Conservation (phyloP, 192 early-diverging fungal genomes). For the Cetraspora pellucida region DNA sequence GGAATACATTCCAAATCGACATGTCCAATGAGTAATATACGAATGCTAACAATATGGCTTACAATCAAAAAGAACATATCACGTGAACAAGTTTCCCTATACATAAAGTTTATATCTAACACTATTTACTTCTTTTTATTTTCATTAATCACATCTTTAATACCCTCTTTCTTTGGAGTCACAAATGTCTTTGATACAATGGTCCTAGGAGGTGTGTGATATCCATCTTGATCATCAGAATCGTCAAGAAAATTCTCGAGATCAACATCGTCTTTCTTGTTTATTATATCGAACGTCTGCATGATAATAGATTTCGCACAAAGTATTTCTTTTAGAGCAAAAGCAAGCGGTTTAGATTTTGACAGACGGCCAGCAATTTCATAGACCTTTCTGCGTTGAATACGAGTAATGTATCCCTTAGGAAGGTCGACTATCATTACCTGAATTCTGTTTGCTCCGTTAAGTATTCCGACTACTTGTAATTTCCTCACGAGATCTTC, state of each 20-base stretch:
- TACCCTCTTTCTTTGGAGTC: background rate
- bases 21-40: no score
- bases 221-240: slow-evolving; percentile 16
- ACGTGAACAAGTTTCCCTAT: no score
- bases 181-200: background rate
- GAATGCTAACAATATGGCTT: no score
- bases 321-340: slow-evolving; percentile 17
- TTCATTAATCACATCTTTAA: no score
- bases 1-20: no score
- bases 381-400: slow-evolving; percentile 1
- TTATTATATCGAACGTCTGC: background rate
- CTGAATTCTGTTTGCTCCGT: slow-evolving; percentile 26
- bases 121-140: no score
- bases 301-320: slow-evolving; percentile 1
- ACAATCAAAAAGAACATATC: no score
- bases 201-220: background rate
- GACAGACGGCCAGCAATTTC: background rate
- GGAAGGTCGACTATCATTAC: slow-evolving; percentile 1
- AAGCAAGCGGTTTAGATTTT: slow-evolving; percentile 18
- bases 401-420: slow-evolving; percentile 11
- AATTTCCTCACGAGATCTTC: slow-evolving; percentile 10
- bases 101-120: no score
- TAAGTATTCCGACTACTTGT: slow-evolving; percentile 18
- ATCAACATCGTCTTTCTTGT: slow-evolving; percentile 7
- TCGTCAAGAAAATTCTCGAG: background rate